Evolutionary conservation across 768 basidiomycete species (phyloP).

Genomic region (Leccinum fibrillosum): DNA sequence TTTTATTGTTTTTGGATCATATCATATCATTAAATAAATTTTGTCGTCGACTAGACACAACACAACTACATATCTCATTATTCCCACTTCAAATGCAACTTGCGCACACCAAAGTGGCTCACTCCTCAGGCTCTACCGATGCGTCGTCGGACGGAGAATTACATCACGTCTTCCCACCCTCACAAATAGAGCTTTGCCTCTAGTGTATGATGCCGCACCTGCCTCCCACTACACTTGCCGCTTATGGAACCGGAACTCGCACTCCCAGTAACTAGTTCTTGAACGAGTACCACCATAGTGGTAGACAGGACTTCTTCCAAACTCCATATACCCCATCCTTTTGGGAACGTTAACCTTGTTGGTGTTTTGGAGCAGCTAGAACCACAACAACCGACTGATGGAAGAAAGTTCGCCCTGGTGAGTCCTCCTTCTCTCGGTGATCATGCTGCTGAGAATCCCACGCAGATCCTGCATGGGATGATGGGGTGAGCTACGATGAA

Average conservation of each 20-base stretch:
- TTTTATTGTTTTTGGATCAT: no score
- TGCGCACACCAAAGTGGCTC: no score
- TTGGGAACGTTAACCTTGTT: conserved; percentile 43
- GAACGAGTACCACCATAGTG: conserved; percentile 15
- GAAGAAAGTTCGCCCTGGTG: conserved; percentile 64
- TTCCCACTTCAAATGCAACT: no score
- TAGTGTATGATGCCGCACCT: no score
- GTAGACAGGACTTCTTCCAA: conserved; percentile 41
- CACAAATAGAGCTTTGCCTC: no score
- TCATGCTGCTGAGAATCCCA: conserved; percentile 15
- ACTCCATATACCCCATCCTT: conserved; percentile 49
- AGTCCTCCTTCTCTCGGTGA: conserved; percentile 25
- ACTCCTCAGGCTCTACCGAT: no score
- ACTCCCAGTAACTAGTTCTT: background rate
- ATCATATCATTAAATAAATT: no score
- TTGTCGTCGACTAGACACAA: no score
- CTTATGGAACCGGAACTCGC: conserved; percentile 17
- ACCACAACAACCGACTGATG: conserved; percentile 47
- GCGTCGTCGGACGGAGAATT: no score
- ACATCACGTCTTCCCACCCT: no score
- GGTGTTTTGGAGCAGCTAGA: conserved; percentile 65
- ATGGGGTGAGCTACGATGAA: conserved; percentile 54
- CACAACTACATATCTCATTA: no score
- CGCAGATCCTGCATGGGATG: conserved; percentile 74
- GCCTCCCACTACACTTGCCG: conserved; percentile 20